A percentile compares a stretch with the other conserved stretches of the same genome.
These are phyloP conservation scores for Adansonia rubrostipa DNA, from an alignment of 441 rosid genomes.

Conservation along the genomic window DNA sequence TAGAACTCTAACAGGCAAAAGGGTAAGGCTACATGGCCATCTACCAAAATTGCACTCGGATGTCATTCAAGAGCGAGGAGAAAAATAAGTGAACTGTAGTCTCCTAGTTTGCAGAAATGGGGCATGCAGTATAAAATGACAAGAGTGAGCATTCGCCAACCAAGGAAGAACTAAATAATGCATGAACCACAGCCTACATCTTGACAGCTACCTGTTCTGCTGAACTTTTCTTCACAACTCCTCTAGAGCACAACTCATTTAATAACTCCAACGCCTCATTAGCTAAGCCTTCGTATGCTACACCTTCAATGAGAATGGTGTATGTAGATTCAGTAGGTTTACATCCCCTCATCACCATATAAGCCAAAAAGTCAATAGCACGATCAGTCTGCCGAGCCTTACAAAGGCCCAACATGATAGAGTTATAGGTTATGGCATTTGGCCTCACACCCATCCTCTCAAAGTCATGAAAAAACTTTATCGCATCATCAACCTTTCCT, in stretches of 20 bases:
- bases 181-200: constrained; percentile 42
- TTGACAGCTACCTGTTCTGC: constrained; percentile 77
- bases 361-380: constrained; percentile 84
- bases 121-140: constrained; percentile 22
- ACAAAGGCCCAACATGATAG: constrained; percentile 75
- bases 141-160: constrained; percentile 21
- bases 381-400: constrained; percentile 68
- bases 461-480: constrained; percentile 72
- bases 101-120: constrained; percentile 3
- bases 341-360: constrained; percentile 78
- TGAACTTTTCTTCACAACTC: constrained; percentile 71
- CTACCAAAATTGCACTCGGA: constrained; percentile 31
- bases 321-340: constrained; percentile 81
- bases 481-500: constrained; percentile 82
- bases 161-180: constrained; percentile 10
- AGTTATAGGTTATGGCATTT: constrained; percentile 69
- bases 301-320: constrained; percentile 81
- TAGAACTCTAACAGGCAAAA: background rate
- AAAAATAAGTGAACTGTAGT: background rate
- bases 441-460: constrained; percentile 70
- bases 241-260: constrained; percentile 65
- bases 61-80: background rate
- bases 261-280: constrained; percentile 78
- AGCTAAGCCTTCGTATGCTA: constrained; percentile 79
- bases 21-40: constrained; percentile 17